These are phyloP conservation scores for Lachancea kluyveri DNA, from an alignment of 805 yeast species.

Conservation along the genomic window DNA sequence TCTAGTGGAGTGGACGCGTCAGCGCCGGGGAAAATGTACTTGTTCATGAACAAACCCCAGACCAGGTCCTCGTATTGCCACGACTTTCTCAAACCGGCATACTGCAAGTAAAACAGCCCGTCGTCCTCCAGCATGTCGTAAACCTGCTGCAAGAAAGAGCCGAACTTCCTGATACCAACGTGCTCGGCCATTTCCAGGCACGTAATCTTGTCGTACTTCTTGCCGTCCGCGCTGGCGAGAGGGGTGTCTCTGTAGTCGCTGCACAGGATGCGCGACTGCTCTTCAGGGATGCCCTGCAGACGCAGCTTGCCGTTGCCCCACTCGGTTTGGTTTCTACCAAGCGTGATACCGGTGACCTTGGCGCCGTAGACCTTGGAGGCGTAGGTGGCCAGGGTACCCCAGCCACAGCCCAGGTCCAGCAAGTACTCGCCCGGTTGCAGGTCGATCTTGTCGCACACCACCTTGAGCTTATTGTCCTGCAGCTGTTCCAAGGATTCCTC, in stretches of 20 bases:
- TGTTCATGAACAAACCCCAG: constrained; percentile 96
- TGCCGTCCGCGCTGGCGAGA: constrained; percentile 44
- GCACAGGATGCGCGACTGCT: constrained; percentile 75
- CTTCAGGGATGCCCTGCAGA: constrained; percentile 58
- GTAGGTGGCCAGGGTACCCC: constrained; percentile 89
- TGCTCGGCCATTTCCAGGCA: constrained; percentile 96
- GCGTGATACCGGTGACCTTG: constrained; percentile 79
- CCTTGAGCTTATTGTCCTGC: constrained; percentile 85
- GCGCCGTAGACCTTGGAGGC: constrained; percentile 83
- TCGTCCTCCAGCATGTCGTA: constrained; percentile 87
- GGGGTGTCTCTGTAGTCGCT: constrained; percentile 91
- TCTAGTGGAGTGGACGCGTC: constrained; percentile 93
- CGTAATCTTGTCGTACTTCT: constrained; percentile 70
- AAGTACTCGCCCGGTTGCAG: constrained; percentile 65
- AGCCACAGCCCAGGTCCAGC: constrained; percentile 89
- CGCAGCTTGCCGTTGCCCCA: constrained; percentile 74
- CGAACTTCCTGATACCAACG: constrained; percentile 84
- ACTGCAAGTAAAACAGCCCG: constrained; percentile 80
- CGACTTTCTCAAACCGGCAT: constrained; percentile 82
- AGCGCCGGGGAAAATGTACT: constrained; percentile 95
- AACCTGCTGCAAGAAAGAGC: constrained; percentile 70
- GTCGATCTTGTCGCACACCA: constrained; percentile 82
- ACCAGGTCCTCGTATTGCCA: constrained; percentile 93
- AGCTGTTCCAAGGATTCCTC: constrained; percentile 73
- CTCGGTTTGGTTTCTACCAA: constrained; percentile 85